Evolutionary conservation across 139 green algal genomes (phyloP), one percentile per base, ranked within the genome.

Genomic region (Deuterostichococcus epilithicus): DNA sequence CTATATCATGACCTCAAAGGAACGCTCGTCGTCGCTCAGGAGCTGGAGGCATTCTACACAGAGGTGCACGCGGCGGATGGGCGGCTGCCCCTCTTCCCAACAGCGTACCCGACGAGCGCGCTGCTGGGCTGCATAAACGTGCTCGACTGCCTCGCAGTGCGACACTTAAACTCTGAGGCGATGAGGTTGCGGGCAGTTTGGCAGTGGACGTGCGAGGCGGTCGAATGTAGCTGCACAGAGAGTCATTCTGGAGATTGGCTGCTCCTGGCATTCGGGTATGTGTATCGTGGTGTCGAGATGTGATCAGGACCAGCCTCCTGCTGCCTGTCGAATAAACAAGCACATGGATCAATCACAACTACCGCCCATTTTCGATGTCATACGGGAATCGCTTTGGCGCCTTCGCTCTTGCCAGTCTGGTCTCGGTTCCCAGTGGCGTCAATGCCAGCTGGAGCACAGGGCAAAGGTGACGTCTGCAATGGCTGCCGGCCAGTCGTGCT

Each of bases 101-200:
- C 69, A 13, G 63, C 35, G 22, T 89, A 89, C 68, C 86, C 86
- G 5, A 82, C 75, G 0, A 75, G 84, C 38, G 82, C 84, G 25
- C 73, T 90, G n/a, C 45, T 90, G n/a, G 86, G 86, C 52, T 85
- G 84, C 63, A 80, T 90, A n/a, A 77, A 88, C 28, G 75, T 90
- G 26, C 82, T 88, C 26, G 86, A 83, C 74, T 82, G 80, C 44
- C 67, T 79, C 20, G 37, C 68, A 69, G 81, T 83, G 68, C 68
- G 68, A n/a, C n/a, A n/a, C n/a, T n/a, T 63, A 28, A 13, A 23
- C 10, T 63, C 18, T 20, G 18, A 5, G 4, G 15, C 37, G 25
- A n/a, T 60, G 5, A 38, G 69, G 13, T 25, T 22, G 13, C 3
- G 3, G 26, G 69, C 39, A 36, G 69, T 52, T 52, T 28, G n/a